These are phyloP conservation scores for Fusarium nygamai DNA, from an alignment of 2,329 filamentous ascomycete genomes.

Conservation along the genomic window DNA sequence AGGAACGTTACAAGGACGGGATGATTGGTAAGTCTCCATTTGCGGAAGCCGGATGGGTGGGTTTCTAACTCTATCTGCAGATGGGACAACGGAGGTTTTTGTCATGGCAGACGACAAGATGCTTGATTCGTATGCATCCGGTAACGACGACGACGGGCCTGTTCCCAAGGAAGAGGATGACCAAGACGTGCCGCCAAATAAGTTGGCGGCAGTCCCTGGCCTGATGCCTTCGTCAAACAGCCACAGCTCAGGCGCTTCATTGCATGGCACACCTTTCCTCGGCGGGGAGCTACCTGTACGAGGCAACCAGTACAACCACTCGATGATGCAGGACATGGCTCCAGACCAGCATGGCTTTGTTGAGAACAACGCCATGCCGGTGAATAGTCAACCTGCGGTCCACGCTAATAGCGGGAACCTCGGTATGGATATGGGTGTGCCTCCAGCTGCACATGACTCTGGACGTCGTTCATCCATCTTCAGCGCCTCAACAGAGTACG, in stretches of 20 bases:
- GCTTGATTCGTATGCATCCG: conserved; percentile 58
- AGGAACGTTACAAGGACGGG: conserved; percentile 65
- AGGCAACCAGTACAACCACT: conserved; percentile 51
- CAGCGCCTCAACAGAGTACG: conserved; percentile 54
- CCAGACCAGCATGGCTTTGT: conserved; percentile 55
- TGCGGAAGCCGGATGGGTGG: background rate
- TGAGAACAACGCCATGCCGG: conserved; percentile 49
- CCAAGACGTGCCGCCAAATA: conserved; percentile 51
- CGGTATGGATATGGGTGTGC: conserved; percentile 56
- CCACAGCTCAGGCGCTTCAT: conserved; percentile 48
- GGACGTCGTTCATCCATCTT: conserved; percentile 59
- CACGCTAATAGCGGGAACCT: conserved; percentile 49
- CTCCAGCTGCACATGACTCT: conserved; percentile 55
- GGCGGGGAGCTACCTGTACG: conserved; percentile 57
- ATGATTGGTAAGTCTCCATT: conserved; percentile 62
- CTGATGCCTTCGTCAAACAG: conserved; percentile 50
- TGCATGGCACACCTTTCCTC: conserved; percentile 52
- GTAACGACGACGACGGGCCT: conserved; percentile 55
- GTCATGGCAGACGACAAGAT: conserved; percentile 64
- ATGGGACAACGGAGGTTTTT: conserved; percentile 58
- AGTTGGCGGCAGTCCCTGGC: conserved; percentile 46
- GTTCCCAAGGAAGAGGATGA: conserved; percentile 57
- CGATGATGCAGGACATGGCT: conserved; percentile 56
- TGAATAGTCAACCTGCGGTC: conserved; percentile 48
- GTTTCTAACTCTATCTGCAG: conserved; percentile 46